A percentile compares a stretch with the other conserved stretches of the same genome.
Conservation (phyloP, 129 eudicot genomes). For the Flaveria sonorensis region DNA sequence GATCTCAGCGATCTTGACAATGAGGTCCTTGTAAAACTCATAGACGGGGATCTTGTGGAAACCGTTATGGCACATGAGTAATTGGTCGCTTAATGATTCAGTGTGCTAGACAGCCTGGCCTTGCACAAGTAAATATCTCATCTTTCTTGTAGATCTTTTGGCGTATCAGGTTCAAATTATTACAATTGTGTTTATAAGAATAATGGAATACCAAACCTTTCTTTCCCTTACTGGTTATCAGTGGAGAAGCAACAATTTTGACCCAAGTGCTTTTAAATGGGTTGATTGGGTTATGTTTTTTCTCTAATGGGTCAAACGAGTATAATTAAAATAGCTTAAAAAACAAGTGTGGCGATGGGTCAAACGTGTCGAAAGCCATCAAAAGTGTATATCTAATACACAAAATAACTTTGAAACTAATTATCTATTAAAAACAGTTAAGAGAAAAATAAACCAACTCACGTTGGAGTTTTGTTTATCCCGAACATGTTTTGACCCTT, state of each 20-base stretch:
- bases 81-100: slow-evolving; percentile 90
- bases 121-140: slow-evolving; percentile 69
- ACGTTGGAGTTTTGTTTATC: background rate
- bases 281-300: background rate
- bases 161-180: background rate
- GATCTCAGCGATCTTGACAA: slow-evolving; percentile 88
- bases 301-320: slow-evolving; percentile 1
- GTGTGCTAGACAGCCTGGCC: slow-evolving; percentile 95
- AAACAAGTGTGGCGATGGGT: background rate
- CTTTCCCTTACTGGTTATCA: background rate
- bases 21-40: slow-evolving; percentile 87
- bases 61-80: slow-evolving; percentile 94
- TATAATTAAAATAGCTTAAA: background rate
- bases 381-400: background rate
- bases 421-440: background rate
- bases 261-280: background rate
- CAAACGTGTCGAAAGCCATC: background rate
- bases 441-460: background rate
- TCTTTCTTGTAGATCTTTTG: slow-evolving; percentile 9
- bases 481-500: background rate
- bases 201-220: slow-evolving; percentile 11
- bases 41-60: slow-evolving; percentile 90
- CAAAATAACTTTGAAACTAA: background rate
- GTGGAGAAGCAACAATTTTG: background rate
- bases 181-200: background rate